Evolutionary conservation across 345 rosid genomes (phyloP).

Genomic region (Clarkia xantiana): DNA sequence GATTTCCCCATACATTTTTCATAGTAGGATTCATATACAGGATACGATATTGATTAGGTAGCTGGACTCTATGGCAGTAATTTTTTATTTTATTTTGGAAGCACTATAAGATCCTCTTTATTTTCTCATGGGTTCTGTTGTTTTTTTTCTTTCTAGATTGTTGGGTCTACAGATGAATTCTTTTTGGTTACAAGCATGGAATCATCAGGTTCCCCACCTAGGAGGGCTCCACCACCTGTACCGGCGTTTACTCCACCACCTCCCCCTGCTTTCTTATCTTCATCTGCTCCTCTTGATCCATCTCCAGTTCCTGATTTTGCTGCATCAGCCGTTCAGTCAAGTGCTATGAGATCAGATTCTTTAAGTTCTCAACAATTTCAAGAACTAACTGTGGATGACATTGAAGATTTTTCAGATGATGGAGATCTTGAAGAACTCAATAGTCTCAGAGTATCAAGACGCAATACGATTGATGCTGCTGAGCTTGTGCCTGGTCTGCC

Average conservation of each 20-base stretch:
- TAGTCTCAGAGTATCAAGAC: slow-evolving; percentile 59
- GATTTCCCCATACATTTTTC: neutral
- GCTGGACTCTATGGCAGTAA: neutral
- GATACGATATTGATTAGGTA: no score
- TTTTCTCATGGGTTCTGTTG: neutral
- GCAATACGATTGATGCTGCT: slow-evolving; percentile 51
- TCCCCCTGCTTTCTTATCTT: slow-evolving; percentile 15
- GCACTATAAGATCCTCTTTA: neutral
- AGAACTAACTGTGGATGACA: slow-evolving; percentile 95
- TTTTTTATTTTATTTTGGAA: neutral
- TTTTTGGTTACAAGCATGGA: slow-evolving; percentile 75
- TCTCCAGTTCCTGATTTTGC: slow-evolving; percentile 22
- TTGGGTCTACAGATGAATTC: slow-evolving; percentile 67
- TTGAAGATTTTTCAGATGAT: slow-evolving; percentile 90
- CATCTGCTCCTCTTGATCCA: slow-evolving; percentile 30
- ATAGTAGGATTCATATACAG: no score
- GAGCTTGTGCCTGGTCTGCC: slow-evolving; percentile 71
- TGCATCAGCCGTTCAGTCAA: slow-evolving; percentile 33
- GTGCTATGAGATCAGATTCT: slow-evolving; percentile 50
- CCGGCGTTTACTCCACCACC: slow-evolving; percentile 23
- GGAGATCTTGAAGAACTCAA: slow-evolving; percentile 47
- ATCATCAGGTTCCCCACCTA: slow-evolving; percentile 87
- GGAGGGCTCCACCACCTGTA: slow-evolving; percentile 67
- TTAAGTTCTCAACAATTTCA: slow-evolving; percentile 48
- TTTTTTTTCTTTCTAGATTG: slow-evolving; percentile 13